phyloP scores from a whole-genome alignment of 257 asterid species.

The Lantana camara region DNA sequence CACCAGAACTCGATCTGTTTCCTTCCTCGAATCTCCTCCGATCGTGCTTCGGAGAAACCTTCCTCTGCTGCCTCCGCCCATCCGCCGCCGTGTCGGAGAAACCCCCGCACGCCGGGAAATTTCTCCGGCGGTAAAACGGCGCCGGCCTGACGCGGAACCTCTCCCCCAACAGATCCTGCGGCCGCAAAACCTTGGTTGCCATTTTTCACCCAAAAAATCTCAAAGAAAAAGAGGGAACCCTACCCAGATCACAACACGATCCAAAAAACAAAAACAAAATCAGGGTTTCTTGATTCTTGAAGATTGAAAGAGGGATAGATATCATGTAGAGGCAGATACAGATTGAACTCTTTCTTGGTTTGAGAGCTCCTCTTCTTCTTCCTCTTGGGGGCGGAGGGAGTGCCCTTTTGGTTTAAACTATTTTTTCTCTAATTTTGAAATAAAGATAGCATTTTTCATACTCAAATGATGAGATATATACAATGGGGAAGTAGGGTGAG shows the following conservation, averaged over 20 bases:
- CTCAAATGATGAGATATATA: not conserved
- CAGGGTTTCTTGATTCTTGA: slow-evolving; percentile 1
- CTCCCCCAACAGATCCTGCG: slow-evolving; percentile 32
- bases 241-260: not conserved
- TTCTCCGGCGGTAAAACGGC: slow-evolving; percentile 30
- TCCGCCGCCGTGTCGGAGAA: too few relatives aligned
- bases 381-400: slow-evolving; percentile 23
- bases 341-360: not conserved
- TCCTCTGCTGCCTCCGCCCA: slow-evolving; percentile 27
- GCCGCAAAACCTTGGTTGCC: slow-evolving; percentile 42
- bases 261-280: not conserved
- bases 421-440: not conserved
- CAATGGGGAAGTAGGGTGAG: not conserved
- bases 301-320: not conserved
- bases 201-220: slow-evolving; percentile 15
- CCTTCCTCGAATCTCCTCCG: slow-evolving; percentile 26
- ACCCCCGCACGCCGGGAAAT: slow-evolving; percentile 4
- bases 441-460: too few relatives aligned
- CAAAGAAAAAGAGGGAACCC: not conserved
- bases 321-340: not conserved
- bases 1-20: slow-evolving; percentile 27
- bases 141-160: slow-evolving; percentile 24
- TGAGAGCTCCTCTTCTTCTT: slow-evolving; percentile 27
- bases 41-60: slow-evolving; percentile 21
- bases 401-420: not conserved